Evolutionary conservation across 352 stramenopile genomes (phyloP).

Genomic region (Globisporangium irregulare): DNA sequence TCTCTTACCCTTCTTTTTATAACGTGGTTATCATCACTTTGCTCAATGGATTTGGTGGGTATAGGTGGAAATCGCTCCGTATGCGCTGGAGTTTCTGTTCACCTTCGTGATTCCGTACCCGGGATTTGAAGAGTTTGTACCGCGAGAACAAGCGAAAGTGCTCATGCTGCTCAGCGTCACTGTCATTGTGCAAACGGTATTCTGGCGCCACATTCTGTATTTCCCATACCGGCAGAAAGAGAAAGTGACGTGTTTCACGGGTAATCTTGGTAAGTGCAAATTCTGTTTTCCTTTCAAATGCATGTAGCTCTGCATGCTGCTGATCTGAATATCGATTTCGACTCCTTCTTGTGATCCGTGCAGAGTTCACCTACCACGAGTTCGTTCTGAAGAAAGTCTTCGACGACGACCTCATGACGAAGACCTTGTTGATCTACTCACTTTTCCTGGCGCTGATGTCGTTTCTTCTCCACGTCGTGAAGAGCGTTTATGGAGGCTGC

Average conservation of each 20-base stretch:
- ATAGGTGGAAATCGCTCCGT: conserved; percentile 17
- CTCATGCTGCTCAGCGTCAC: conserved; percentile 47
- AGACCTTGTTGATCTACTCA: conserved; percentile 29
- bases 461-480: conserved; percentile 44
- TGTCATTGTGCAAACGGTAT: conserved; percentile 38
- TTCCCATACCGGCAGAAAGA: conserved; percentile 63
- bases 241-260: conserved; percentile 61
- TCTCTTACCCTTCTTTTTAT: background rate
- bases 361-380: conserved; percentile 63
- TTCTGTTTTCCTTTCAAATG: too few relatives aligned
- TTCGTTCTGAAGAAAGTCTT: conserved; percentile 79
- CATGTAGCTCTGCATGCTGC: background rate
- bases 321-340: background rate
- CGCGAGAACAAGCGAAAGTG: conserved; percentile 18
- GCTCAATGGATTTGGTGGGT: background rate
- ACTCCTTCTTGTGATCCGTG: background rate
- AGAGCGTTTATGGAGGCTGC: conserved; percentile 49
- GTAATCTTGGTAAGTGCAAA: conserved; percentile 36
- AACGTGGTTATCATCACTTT: background rate
- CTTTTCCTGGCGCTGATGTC: conserved; percentile 29
- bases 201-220: conserved; percentile 57
- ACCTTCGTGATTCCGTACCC: conserved; percentile 50
- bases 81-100: conserved; percentile 35
- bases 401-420: conserved; percentile 46
- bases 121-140: conserved; percentile 35